A percentile compares a stretch with the other conserved stretches of the same genome.
Evolutionary conservation across 2,329 filamentous ascomycete species (phyloP).

Genomic region (Penicillium sp.): DNA sequence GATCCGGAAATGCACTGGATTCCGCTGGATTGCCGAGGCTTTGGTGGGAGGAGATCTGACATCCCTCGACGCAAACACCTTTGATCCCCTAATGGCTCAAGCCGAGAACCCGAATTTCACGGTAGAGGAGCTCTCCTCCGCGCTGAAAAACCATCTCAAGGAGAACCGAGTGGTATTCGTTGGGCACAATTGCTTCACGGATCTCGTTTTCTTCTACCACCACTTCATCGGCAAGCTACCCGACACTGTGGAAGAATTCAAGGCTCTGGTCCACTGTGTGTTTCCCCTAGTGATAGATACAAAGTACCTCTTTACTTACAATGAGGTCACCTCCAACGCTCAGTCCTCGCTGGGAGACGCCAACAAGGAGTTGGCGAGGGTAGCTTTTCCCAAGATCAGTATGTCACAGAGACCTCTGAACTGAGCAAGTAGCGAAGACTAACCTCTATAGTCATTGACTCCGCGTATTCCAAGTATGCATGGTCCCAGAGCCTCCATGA

Average conservation of each 20-base stretch:
- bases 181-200: slow-evolving; percentile 61
- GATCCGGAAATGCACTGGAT: slow-evolving; percentile 38
- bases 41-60: slow-evolving; percentile 42
- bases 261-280: slow-evolving; percentile 46
- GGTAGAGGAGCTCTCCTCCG: slow-evolving; percentile 26
- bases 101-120: slow-evolving; percentile 18
- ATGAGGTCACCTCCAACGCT: slow-evolving; percentile 50
- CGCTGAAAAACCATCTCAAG: slow-evolving; percentile 41
- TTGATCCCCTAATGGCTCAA: slow-evolving; percentile 23
- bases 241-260: slow-evolving; percentile 53
- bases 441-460: slow-evolving; percentile 31
- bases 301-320: slow-evolving; percentile 59
- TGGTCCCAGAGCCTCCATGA: slow-evolving; percentile 45
- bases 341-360: slow-evolving; percentile 34
- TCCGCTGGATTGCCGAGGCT: slow-evolving; percentile 47
- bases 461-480: slow-evolving; percentile 31
- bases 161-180: slow-evolving; percentile 51
- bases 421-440: neutral
- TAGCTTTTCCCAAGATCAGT: slow-evolving; percentile 32
- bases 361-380: slow-evolving; percentile 23
- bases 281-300: slow-evolving; percentile 60
- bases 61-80: slow-evolving; percentile 32
- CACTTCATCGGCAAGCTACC: slow-evolving; percentile 58
- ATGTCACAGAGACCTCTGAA: slow-evolving; percentile 5
- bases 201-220: slow-evolving; percentile 58